phyloP scores from a whole-genome alignment of 2,329 filamentous ascomycete species.

The Lasiodiplodia citricola region DNA sequence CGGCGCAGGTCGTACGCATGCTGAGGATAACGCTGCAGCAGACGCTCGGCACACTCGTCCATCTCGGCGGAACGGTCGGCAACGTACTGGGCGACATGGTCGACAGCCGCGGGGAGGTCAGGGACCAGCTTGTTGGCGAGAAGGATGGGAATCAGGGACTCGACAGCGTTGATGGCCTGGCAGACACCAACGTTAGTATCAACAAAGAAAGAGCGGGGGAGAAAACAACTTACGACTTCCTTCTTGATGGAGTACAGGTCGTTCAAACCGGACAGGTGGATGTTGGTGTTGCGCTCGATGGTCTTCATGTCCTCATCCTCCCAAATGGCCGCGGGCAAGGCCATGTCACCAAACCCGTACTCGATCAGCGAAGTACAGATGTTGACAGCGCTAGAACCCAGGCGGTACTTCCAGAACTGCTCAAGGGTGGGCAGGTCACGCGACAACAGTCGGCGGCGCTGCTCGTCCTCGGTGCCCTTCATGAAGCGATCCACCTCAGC shows the following conservation, averaged over 20 bases:
- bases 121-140: background rate
- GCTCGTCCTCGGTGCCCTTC: slow-evolving; percentile 15
- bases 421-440: background rate
- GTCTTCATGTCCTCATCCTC: slow-evolving; percentile 2
- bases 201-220: background rate
- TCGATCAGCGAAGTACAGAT: slow-evolving; percentile 14
- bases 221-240: background rate
- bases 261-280: slow-evolving; percentile 10
- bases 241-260: slow-evolving; percentile 22
- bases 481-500: slow-evolving; percentile 14
- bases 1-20: background rate
- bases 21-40: background rate
- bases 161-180: background rate
- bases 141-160: slow-evolving; percentile 9
- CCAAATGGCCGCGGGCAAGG: background rate
- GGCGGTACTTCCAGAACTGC: slow-evolving; percentile 18
- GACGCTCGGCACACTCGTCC: background rate
- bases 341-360: background rate
- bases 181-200: background rate
- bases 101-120: background rate
- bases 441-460: slow-evolving; percentile 2
- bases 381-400: slow-evolving; percentile 8
- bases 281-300: slow-evolving; percentile 8
- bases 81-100: background rate
- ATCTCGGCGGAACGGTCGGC: background rate